Base-by-base conservation (phyloP, 768 basidiomycete genomes). In the Filobasidium wieringae region DNA sequence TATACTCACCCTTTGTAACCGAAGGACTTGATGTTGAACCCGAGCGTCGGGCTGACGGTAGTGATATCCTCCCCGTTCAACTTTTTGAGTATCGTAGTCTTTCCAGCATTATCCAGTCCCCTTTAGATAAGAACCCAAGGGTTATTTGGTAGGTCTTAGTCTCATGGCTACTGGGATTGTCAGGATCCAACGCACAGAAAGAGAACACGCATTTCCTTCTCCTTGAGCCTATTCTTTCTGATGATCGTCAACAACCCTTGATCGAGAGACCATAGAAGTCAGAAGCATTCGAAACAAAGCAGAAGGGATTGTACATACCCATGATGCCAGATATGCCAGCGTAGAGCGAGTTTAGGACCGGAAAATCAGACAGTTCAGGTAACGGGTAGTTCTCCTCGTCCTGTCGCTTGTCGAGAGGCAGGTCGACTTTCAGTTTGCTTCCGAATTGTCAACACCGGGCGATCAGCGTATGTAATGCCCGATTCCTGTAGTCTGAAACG, bases 11-110 rank as follows among this genome's bases (percentile, higher is more conserved):
- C 86, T 75, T 85, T 81, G 73, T 95, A 87, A 27, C 83, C 78
- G 67, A 97, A 89, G 6, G 93, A 95, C 79, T 92, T 93, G 79
- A 97, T 99, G 73, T 97, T 95, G 80, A 99, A 99, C 11, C 95
- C 95, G 14, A 99, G 78, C 9, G 95, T 97, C 1, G 95, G 95
- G 67, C 86, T 88, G 55, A 97, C 83, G 52, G 79, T 80, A 67
- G 79, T 79, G 64, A 93, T 89, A 74, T 93, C 87, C 75, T 97
- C 93, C 22, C 84, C 86, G 61, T 87, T 92, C 62, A 97, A 79
- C 73, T 87, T 88, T 78, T 96, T 97, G 58, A 97, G 75, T 64
- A 97, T 95, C 1, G 93, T 99, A 1, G 95, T 97, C 78, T 99
- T 97, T 53, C 95, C 95, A 1, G 93, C 95, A 70, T 99, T 97